Evolutionary conservation across 2,329 filamentous ascomycete species (phyloP), one percentile per base, ranked within the genome.

Genomic region (Xylariomycetidae sp.): DNA sequence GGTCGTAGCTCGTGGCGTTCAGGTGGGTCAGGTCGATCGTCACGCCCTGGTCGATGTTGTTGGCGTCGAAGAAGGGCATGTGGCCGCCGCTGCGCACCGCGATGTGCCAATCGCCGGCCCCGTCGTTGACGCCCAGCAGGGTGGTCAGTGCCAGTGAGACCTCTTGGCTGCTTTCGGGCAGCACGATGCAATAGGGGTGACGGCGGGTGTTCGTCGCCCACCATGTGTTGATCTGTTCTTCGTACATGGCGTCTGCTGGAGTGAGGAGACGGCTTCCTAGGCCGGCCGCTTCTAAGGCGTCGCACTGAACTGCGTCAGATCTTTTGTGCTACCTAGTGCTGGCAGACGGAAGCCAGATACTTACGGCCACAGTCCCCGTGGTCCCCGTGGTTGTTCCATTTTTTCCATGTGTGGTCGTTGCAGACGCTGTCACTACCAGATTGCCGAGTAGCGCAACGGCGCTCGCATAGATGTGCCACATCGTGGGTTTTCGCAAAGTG

Each of bases 1-100:
- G 32, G 17, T 57, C 48, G 22, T 62, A 49, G 1, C 36, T 44
- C 4, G 61, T 44, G 17, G 50, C 37, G 22, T 64, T 56, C 29
- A 70, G 40, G 10, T 47, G 43, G 18, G 53, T 55, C 23, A 72
- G 37, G 35, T 69, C 64, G 35, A 73, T 61, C 3, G 60, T 60
- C n/a, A 69, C 50, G 3, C 64, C 65, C 3, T 53, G 57, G 10
- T 56, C 50, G 31, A 62, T 64, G 36, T 60, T 72, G 10, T 65
- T 66, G 4, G 58, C 54, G 10, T 61, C 63, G 0, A 61, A 60
- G 0, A 61, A 60, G 2, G 58, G 54, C 23, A 61, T 59, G 48
- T 74, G 70, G 1, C 70, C 70, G 18, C 69, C 70, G 38, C 67
- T 65, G 24, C 65, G 62, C n/a, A 68, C 56, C 2, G 70, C 67